Evolutionary conservation across 257 asterid genomes (phyloP), one percentile per base, ranked within the genome.

Genomic region (Lantana camara): DNA sequence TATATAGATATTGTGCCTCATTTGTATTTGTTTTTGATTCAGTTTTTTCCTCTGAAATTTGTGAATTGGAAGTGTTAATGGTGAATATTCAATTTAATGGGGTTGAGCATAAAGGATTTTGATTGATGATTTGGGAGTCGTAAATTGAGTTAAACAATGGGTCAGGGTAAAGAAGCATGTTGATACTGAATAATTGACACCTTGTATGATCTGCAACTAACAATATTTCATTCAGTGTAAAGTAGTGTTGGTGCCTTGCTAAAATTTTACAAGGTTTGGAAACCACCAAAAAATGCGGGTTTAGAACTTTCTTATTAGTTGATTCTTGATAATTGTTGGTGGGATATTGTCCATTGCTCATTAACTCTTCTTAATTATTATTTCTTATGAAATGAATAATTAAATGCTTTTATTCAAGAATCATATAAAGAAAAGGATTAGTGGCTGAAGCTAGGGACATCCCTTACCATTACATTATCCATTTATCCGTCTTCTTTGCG

Each of bases 121-220:
- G 8, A 7, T 44, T n/a, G 16, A 44, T 44, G 52, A 10, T 16
- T n/a, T 34, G 16, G 35, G n/a, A 13, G 1, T 12, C 14, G 8
- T 51, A 34, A 34, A 44, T 61, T 38, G 50, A n/a, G 22, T 53
- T 20, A n/a, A 16, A 21, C 4, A 47, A 40, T 32, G 49, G 63
- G 10, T 37, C 22, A 4, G 9, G 44, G 62, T n/a, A 63, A 63
- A 9, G 4, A 1, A 56, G 38, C 12, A 42, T 42, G 48, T 6
- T 12, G 48, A 42, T 11, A 42, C 48, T 42, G 19, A 12, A n/a
- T n/a, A 11, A 42, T 42, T 14, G 22, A 16, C 21, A 44, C 50
- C 49, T 15, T 4, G 0, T 5, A 5, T 44, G 10, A 44, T 44
- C 50, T 44, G 21, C 21, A 16, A 16, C 15, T 15, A 15, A 21